Evolutionary conservation across 371 early-diverging fungal genomes (phyloP), one percentile per base, ranked within the genome.

Genomic region (Apophysomyces sp.): DNA sequence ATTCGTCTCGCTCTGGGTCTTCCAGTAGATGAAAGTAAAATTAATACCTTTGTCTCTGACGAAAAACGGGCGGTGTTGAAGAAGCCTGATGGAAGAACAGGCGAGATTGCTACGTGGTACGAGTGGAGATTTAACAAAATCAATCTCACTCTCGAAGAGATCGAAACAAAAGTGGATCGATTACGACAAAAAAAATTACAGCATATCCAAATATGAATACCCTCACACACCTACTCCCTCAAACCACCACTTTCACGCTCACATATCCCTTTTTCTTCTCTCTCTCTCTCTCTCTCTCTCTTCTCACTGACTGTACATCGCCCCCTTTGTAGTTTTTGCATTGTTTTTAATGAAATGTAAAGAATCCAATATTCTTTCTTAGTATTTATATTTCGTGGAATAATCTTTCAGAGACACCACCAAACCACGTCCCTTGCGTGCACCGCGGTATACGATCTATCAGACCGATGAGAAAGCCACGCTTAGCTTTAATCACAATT

Each of bases 341-440:
- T 30, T 11, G 34, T 54, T 54, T 13, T 26, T 52, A 1, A 8
- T 34, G 29, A 30, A 36, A 26, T 27, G 13, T 24, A 53, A 52
- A 8, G n/a, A 53, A 26, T 52, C 29, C 13, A 16, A 12, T 31
- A 18, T 41, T 72, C 21, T 44, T 21, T 11, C 49, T 21, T 84
- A 97, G 64, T 97, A 97, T 71, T 93, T 92, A 88, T 95, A 94
- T 68, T 95, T 95, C 57, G 98, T 97, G 51, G 96, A 96, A 71
- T 97, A 97, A 79, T 94, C 96, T 78, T 96, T 97, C 27, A 94
- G 94, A 31, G 95, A 92, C 26, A 96, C 91, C 6, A 98, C 98
- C 61, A 98, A 78, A 86, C 98, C 98, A 54, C 89, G 80, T 31
- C 96, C 98, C 69, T 97, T 97, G 57, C 93, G 69, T 2, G 98